Evolutionary conservation across 306 rosid genomes (phyloP).

Genomic region (Dalbergia cultrata): DNA sequence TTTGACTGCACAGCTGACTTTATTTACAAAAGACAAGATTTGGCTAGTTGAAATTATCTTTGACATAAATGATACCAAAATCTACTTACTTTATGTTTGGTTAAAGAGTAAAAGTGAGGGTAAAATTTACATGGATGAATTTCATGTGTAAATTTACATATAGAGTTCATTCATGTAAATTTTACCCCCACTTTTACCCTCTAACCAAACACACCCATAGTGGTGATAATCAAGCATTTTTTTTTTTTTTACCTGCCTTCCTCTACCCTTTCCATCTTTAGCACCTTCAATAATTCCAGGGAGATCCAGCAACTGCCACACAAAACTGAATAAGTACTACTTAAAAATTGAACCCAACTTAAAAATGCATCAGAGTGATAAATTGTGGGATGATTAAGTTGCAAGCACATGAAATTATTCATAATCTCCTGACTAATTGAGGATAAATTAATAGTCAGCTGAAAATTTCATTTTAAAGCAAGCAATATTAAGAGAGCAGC

Average conservation of each 20-base stretch:
- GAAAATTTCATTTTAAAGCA: slow-evolving; percentile 16
- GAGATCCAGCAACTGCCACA: slow-evolving; percentile 93
- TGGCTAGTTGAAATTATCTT: slow-evolving; percentile 14
- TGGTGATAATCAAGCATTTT: background rate
- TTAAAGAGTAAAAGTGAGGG: no score
- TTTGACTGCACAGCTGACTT: slow-evolving; percentile 4
- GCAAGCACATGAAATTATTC: slow-evolving; percentile 8
- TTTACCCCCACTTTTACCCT: no score
- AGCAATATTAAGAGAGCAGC: background rate
- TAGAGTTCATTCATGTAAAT: no score
- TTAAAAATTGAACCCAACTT: slow-evolving; percentile 13
- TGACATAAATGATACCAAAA: slow-evolving; percentile 27
- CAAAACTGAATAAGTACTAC: slow-evolving; percentile 39
- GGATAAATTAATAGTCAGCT: background rate
- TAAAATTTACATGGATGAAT: no score
- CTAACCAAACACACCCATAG: no score
- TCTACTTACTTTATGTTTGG: slow-evolving; percentile 13
- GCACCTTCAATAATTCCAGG: slow-evolving; percentile 99
- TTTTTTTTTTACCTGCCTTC: slow-evolving; percentile 95
- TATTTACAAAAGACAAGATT: slow-evolving; percentile 9
- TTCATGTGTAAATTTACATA: no score
- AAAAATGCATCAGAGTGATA: slow-evolving; percentile 24
- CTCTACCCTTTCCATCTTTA: slow-evolving; percentile 98
- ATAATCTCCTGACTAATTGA: slow-evolving; percentile 8
- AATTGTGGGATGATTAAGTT: slow-evolving; percentile 20